Evolutionary conservation across 768 basidiomycete genomes (phyloP).

Genomic region (Mycena sanguinolenta): DNA sequence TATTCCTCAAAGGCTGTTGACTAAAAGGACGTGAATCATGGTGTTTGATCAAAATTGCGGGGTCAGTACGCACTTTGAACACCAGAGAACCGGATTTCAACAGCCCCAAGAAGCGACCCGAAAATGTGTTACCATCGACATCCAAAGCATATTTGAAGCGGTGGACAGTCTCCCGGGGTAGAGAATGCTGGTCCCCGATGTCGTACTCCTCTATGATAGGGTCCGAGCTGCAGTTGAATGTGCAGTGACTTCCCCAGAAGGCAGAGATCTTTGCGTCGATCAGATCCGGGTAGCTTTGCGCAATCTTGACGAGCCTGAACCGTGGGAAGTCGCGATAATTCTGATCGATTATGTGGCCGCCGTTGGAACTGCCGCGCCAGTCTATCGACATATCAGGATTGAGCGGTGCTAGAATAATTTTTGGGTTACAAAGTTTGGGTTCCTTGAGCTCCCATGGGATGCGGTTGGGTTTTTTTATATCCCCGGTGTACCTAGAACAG

Average conservation of each 20-base stretch:
- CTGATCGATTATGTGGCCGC: slow-evolving; percentile 3
- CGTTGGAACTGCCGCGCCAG: slow-evolving; percentile 17
- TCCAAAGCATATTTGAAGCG: slow-evolving; percentile 12
- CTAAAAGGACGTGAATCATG: background rate
- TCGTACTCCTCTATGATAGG: slow-evolving; percentile 8
- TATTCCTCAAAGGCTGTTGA: slow-evolving; percentile 14
- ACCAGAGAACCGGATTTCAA: slow-evolving; percentile 13
- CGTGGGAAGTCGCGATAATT: slow-evolving; percentile 22
- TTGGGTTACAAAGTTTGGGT: slow-evolving; percentile 1
- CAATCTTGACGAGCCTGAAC: slow-evolving; percentile 10
- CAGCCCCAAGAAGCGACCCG: slow-evolving; percentile 10
- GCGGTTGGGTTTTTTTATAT: background rate
- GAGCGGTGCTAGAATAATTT: background rate
- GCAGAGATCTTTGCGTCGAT: slow-evolving; percentile 11
- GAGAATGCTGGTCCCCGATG: background rate
- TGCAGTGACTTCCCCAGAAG: background rate
- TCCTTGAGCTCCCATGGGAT: slow-evolving; percentile 12
- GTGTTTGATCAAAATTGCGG: background rate
- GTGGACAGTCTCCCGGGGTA: slow-evolving; percentile 9
- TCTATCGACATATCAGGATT: background rate
- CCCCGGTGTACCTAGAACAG: background rate
- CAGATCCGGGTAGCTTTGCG: background rate
- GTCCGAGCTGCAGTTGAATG: background rate
- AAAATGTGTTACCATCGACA: slow-evolving; percentile 18
- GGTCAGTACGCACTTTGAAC: slow-evolving; percentile 9